Conservation (phyloP, 129 eudicot genomes). For the Daucus carota region DNA sequence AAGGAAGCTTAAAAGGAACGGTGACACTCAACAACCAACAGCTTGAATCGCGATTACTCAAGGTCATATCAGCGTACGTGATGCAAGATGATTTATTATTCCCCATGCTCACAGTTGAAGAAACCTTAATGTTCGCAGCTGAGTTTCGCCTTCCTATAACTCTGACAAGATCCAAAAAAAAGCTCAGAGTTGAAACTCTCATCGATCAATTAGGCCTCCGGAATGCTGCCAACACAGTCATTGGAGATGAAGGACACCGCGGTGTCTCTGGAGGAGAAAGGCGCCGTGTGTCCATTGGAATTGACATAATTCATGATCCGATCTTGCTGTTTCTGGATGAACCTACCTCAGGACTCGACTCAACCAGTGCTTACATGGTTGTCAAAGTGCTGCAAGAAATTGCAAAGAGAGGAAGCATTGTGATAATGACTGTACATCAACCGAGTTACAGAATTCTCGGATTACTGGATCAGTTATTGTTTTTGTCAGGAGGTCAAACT, state of each 20-base stretch:
- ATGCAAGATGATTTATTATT: conserved; percentile 3
- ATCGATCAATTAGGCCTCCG: neutral
- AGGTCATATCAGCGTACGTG: neutral
- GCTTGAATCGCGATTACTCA: neutral
- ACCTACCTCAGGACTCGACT: conserved; percentile 4
- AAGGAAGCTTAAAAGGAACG: neutral
- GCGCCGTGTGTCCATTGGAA: neutral
- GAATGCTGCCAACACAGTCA: neutral
- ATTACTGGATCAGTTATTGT: neutral
- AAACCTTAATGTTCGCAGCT: neutral
- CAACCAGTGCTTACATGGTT: neutral
- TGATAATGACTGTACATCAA: neutral
- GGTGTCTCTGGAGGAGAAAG: conserved; percentile 1
- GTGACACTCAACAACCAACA: neutral
- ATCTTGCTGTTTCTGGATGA: neutral
- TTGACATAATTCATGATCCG: neutral
- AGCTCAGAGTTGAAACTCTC: neutral
- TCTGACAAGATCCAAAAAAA: neutral
- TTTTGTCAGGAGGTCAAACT: neutral
- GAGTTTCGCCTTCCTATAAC: neutral
- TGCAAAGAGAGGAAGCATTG: neutral
- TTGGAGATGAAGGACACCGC: conserved; percentile 2
- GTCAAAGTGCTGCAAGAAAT: neutral
- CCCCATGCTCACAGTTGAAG: conserved; percentile 2
- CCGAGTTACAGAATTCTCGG: neutral